These are phyloP conservation scores for Trichopus zeylanicus DNA, from an alignment of 116 monocot genomes.

Conservation along the genomic window DNA sequence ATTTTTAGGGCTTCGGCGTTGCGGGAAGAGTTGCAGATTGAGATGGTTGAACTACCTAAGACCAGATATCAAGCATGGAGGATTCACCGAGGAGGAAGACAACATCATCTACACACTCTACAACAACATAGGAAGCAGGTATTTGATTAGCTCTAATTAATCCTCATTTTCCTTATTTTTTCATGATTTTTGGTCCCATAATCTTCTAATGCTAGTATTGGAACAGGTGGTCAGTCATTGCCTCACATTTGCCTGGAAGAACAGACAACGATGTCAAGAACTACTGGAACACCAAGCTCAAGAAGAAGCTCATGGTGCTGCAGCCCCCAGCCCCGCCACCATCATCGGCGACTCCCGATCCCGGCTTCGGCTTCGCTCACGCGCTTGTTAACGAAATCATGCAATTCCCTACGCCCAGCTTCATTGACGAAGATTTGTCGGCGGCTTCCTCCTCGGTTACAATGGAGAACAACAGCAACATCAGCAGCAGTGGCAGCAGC, in stretches of 20 bases:
- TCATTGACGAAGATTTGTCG: neutral
- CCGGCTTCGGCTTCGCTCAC: neutral
- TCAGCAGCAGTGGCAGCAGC: neutral
- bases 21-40: slow-evolving; percentile 52
- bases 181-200: neutral
- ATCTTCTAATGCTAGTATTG: neutral
- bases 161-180: neutral
- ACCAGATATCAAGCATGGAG: slow-evolving; percentile 54
- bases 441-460: slow-evolving; percentile 12
- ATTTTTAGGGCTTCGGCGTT: slow-evolving; percentile 29
- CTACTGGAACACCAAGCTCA: slow-evolving; percentile 74
- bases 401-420: neutral
- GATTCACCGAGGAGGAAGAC: slow-evolving; percentile 56
- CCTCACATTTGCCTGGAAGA: slow-evolving; percentile 50
- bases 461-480: slow-evolving; percentile 10
- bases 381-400: neutral
- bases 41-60: slow-evolving; percentile 59
- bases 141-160: neutral
- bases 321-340: neutral
- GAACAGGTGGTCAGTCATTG: slow-evolving; percentile 57
- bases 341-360: neutral
- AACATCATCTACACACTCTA: slow-evolving; percentile 43
- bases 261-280: slow-evolving; percentile 77
- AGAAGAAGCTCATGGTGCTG: slow-evolving; percentile 32
- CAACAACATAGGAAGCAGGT: slow-evolving; percentile 55